phyloP scores from a whole-genome alignment of 2,329 filamentous ascomycete genomes.

The Ophiostoma sp. region DNA sequence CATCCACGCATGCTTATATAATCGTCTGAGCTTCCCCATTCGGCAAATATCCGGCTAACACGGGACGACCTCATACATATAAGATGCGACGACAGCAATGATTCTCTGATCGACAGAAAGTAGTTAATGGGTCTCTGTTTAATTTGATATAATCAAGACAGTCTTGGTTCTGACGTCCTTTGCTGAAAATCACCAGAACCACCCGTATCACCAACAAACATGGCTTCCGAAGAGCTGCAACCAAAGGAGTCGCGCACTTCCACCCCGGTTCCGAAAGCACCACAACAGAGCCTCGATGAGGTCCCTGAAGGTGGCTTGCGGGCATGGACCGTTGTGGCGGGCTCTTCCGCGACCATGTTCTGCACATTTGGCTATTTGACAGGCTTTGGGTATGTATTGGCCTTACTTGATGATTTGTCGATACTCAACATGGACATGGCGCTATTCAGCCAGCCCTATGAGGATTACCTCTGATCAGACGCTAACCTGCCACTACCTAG shows the following conservation, averaged over 20 bases:
- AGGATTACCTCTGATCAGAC: not conserved
- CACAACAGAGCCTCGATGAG: not conserved
- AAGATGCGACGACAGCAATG: not conserved
- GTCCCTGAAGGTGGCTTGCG: conserved; percentile 4
- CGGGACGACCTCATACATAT: not conserved
- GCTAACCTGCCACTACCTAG: conserved; percentile 15
- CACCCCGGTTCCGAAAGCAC: not conserved
- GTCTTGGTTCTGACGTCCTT: not conserved
- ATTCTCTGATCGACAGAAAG: not conserved
- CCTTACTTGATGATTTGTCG: too few species aligned
- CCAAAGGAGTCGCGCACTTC: not conserved
- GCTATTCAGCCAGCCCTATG: conserved; percentile 1
- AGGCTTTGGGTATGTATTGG: conserved; percentile 8
- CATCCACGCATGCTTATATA: not conserved
- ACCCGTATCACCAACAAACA: not conserved
- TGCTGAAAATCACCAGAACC: not conserved
- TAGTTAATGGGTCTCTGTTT: not conserved
- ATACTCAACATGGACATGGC: not conserved
- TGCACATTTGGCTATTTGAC: conserved; percentile 28
- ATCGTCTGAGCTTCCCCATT: not conserved
- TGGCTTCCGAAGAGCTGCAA: not conserved
- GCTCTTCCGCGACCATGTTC: conserved; percentile 28
- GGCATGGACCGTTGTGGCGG: conserved; percentile 30
- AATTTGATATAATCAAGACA: not conserved
- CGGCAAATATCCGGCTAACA: not conserved